These are phyloP conservation scores for Purshia tridentata DNA, from an alignment of 306 rosid genomes.

Conservation along the genomic window DNA sequence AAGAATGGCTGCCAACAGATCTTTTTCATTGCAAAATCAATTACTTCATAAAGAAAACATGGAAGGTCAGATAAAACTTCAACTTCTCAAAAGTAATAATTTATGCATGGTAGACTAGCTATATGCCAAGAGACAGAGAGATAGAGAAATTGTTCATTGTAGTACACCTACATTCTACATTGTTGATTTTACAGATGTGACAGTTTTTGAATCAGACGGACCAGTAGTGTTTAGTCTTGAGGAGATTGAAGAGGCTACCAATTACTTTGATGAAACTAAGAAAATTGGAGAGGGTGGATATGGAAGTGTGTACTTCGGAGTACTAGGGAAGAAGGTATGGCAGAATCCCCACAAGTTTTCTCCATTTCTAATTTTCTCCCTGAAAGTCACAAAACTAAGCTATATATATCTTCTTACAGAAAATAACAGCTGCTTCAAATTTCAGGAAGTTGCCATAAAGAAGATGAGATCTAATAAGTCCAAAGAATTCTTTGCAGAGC, in stretches of 20 bases:
- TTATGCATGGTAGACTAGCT: background rate
- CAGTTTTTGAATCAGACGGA: slow-evolving; percentile 64
- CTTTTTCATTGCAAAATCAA: slow-evolving; percentile 36
- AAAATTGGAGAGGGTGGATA: slow-evolving; percentile 84
- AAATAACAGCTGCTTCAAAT: slow-evolving; percentile 25
- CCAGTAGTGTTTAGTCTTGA: slow-evolving; percentile 48
- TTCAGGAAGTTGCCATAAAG: slow-evolving; percentile 84
- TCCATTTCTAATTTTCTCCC: background rate
- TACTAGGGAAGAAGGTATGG: slow-evolving; percentile 57
- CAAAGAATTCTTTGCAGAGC: slow-evolving; percentile 83
- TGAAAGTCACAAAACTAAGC: background rate
- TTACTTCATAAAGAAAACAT: slow-evolving; percentile 30
- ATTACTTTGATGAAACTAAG: slow-evolving; percentile 52
- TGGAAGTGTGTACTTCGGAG: slow-evolving; percentile 71
- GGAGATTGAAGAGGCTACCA: slow-evolving; percentile 70
- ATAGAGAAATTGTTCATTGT: background rate
- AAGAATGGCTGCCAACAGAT: slow-evolving; percentile 32
- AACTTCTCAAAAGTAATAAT: background rate
- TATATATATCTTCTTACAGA: background rate
- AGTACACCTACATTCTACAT: slow-evolving; percentile 3
- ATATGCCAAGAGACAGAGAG: background rate
- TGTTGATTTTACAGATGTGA: slow-evolving; percentile 37
- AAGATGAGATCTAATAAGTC: slow-evolving; percentile 76
- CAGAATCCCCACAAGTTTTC: slow-evolving; percentile 15
- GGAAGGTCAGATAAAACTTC: slow-evolving; percentile 44